phyloP scores from a whole-genome alignment of 23 red algal genomes.

The Gracilaria caudata region DNA sequence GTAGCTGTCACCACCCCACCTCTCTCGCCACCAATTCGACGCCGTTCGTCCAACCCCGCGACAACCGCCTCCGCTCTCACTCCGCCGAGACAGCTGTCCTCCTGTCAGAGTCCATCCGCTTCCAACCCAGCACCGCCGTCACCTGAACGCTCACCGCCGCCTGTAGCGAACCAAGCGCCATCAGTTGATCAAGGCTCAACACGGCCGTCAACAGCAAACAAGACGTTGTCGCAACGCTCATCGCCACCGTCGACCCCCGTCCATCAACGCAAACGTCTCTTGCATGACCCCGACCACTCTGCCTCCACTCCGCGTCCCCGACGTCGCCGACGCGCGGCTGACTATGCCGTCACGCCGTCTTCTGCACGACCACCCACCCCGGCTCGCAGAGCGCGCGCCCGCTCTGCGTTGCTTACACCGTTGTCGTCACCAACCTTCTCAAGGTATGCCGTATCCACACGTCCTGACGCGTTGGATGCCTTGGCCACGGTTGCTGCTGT shows the following conservation, averaged over 20 bases:
- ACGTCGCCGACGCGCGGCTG: not conserved
- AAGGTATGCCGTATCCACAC: conserved; percentile 6
- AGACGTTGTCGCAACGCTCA: not conserved
- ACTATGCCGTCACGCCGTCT: not conserved
- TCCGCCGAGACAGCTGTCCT: not conserved
- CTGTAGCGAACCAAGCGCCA: too few species aligned
- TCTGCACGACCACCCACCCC: conserved; percentile 11
- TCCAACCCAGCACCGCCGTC: not conserved
- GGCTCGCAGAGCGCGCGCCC: not conserved
- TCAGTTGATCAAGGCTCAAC: too few species aligned
- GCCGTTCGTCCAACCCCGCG: not conserved
- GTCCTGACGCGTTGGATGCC: conserved; percentile 50
- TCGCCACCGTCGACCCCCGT: not conserved
- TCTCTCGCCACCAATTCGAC: not conserved
- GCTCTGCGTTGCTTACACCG: not conserved
- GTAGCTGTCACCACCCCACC: not conserved
- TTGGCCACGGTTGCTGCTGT: conserved; percentile 52
- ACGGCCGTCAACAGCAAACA: not conserved
- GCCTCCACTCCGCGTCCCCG: not conserved
- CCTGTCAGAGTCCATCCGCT: too few species aligned
- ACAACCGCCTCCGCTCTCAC: not conserved
- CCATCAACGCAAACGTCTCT: not conserved
- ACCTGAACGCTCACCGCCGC: not conserved
- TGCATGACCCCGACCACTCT: not conserved
- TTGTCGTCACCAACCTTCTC: conserved; percentile 5